phyloP scores from a whole-genome alignment of 2,329 filamentous ascomycete genomes.

The Monosporascus sp. region DNA sequence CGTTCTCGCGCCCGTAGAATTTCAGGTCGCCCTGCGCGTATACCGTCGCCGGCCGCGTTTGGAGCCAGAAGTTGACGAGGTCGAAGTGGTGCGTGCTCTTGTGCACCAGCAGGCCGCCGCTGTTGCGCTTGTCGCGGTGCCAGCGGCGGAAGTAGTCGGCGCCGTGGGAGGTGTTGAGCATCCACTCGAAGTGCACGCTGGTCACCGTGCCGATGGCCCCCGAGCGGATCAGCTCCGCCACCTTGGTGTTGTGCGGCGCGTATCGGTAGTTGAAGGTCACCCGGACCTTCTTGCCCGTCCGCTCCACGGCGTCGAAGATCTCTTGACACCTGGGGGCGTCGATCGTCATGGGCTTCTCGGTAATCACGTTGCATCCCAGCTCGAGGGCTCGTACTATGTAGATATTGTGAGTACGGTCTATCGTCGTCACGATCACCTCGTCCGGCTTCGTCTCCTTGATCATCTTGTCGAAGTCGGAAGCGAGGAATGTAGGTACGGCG shows the following conservation, averaged over 20 bases:
- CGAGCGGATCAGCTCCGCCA: constrained; percentile 46
- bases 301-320: constrained; percentile 49
- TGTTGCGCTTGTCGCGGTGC: constrained; percentile 57
- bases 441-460: constrained; percentile 50
- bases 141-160: constrained; percentile 60
- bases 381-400: constrained; percentile 57
- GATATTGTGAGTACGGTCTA: constrained; percentile 55
- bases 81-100: constrained; percentile 62
- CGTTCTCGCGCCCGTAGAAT: constrained; percentile 59
- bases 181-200: constrained; percentile 58
- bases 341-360: constrained; percentile 61
- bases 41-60: constrained; percentile 48
- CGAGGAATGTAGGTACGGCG: constrained; percentile 47
- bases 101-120: constrained; percentile 54
- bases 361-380: constrained; percentile 55
- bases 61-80: constrained; percentile 58
- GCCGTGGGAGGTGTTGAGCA: constrained; percentile 56
- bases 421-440: constrained; percentile 58
- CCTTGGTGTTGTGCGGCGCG: constrained; percentile 58
- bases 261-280: constrained; percentile 63
- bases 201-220: constrained; percentile 52
- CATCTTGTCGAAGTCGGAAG: constrained; percentile 53
- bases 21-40: constrained; percentile 53
- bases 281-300: constrained; percentile 42
- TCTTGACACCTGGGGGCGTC: constrained; percentile 47